These are phyloP conservation scores for Calcarisporium arbuscula DNA, from an alignment of 2,329 filamentous ascomycete species.

Conservation along the genomic window DNA sequence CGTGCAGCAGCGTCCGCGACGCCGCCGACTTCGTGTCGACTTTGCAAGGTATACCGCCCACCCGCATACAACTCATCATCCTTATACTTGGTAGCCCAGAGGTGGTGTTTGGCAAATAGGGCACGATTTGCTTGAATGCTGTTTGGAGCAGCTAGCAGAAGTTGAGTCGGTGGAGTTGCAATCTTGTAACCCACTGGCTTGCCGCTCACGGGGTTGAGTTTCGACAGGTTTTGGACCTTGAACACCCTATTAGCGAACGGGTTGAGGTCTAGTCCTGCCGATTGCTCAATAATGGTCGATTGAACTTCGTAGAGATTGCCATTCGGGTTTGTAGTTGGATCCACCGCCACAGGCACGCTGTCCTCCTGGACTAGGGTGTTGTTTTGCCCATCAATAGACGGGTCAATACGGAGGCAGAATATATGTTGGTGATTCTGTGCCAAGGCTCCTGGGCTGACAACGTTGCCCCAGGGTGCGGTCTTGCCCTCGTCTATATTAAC, in stretches of 20 bases:
- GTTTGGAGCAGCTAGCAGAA: constrained; percentile 31
- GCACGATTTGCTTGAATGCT: constrained; percentile 34
- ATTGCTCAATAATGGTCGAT: too few relatives aligned
- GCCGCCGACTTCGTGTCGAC: constrained; percentile 30
- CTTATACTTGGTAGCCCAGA: constrained; percentile 38
- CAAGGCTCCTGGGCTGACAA: constrained; percentile 54
- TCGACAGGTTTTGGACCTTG: constrained; percentile 40
- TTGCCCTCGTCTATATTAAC: constrained; percentile 47
- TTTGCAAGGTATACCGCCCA: constrained; percentile 41
- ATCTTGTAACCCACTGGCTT: constrained; percentile 42
- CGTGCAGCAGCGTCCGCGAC: too few relatives aligned
- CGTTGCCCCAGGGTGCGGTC: constrained; percentile 50
- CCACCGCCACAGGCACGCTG: constrained; percentile 53
- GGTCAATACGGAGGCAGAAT: constrained; percentile 59
- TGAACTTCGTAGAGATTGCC: constrained; percentile 75
- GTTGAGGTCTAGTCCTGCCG: too few relatives aligned
- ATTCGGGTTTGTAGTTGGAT: constrained; percentile 63
- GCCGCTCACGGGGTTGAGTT: constrained; percentile 34
- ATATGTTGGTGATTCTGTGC: constrained; percentile 65
- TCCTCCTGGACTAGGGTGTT: constrained; percentile 45
- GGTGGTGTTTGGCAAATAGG: constrained; percentile 35
- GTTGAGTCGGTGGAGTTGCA: constrained; percentile 37
- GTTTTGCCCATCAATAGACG: constrained; percentile 51
- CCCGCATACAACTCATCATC: constrained; percentile 37
- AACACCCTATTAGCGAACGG: too few relatives aligned